phyloP scores from a whole-genome alignment of 2,329 filamentous ascomycete genomes.

The Conoideocrella luteorostrata region DNA sequence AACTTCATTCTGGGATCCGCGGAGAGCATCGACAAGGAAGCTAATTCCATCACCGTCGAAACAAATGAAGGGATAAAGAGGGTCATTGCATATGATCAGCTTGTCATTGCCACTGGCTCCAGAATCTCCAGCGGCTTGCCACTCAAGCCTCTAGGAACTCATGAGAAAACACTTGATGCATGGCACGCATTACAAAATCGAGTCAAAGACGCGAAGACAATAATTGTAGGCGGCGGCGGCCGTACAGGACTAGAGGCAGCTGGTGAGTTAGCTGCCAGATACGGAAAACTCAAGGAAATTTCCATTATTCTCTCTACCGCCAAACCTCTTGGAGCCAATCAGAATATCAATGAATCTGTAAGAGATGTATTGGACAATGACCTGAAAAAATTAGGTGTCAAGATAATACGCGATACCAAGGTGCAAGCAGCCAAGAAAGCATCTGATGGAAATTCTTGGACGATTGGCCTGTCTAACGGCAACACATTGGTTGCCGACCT shows the following conservation, averaged over 20 bases:
- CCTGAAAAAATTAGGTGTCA: no score
- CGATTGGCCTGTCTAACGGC: constrained; percentile 24
- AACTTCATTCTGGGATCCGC: constrained; percentile 45
- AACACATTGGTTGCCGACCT: constrained; percentile 28
- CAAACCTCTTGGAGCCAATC: no score
- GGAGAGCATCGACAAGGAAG: constrained; percentile 24
- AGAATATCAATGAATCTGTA: no score
- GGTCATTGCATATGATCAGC: constrained; percentile 40
- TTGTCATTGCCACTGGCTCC: constrained; percentile 50
- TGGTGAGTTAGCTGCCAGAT: constrained; percentile 26
- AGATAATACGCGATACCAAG: no score
- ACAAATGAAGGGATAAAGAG: constrained; percentile 22
- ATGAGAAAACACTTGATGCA: constrained; percentile 33
- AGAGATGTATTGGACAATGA: no score
- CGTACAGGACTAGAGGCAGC: constrained; percentile 32
- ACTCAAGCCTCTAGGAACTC: constrained; percentile 40
- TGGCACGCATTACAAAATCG: constrained; percentile 25
- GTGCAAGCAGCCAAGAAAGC: no score
- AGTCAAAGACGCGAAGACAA: constrained; percentile 20
- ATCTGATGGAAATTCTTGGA: no score
- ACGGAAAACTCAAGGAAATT: constrained; percentile 17
- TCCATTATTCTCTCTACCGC: no score
- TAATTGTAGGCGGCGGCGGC: constrained; percentile 32
- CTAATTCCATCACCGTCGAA: constrained; percentile 31
- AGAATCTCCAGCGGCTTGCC: constrained; percentile 33